Percentiles rank a stretch among this genome's conserved stretches.
These are phyloP conservation scores for Eucalyptus dawsonii DNA, from an alignment of 345 rosid species.

Conservation along the genomic window DNA sequence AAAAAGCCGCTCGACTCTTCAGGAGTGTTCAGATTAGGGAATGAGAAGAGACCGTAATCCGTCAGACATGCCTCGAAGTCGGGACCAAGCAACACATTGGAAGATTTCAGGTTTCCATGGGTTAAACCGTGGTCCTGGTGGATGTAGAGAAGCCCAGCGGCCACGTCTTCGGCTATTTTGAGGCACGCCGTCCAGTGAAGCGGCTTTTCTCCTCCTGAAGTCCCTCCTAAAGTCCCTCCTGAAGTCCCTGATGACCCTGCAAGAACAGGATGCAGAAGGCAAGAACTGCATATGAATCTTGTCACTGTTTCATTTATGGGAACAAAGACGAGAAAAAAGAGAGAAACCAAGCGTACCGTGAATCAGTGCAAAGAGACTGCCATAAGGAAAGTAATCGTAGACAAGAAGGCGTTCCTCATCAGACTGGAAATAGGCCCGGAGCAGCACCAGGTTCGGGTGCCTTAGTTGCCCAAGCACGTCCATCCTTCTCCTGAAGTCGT, in stretches of 20 bases:
- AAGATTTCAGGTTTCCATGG: constrained; percentile 81
- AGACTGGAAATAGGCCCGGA: constrained; percentile 81
- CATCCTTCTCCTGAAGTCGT: constrained; percentile 67
- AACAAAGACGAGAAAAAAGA: background rate
- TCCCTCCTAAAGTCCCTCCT: constrained; percentile 56
- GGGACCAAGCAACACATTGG: constrained; percentile 71
- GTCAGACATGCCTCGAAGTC: constrained; percentile 92
- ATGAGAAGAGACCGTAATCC: constrained; percentile 53
- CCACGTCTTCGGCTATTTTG: constrained; percentile 86
- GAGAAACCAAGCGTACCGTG: constrained; percentile 28
- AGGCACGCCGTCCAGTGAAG: constrained; percentile 97
- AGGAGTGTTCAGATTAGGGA: constrained; percentile 48
- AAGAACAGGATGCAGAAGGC: background rate
- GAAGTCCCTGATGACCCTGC: constrained; percentile 35
- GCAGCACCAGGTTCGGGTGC: constrained; percentile 75
- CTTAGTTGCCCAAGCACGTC: constrained; percentile 61
- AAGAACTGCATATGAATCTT: background rate
- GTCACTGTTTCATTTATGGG: background rate
- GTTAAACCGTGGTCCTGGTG: constrained; percentile 79
- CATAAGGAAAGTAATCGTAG: constrained; percentile 90
- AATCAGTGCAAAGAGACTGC: constrained; percentile 81
- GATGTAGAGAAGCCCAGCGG: constrained; percentile 64
- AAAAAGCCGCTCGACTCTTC: constrained; percentile 61
- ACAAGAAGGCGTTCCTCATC: constrained; percentile 81
- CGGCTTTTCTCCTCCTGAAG: constrained; percentile 81